These are phyloP conservation scores for Nicotiana tomentosiformis DNA, from an alignment of 257 asterid species.

Conservation along the genomic window DNA sequence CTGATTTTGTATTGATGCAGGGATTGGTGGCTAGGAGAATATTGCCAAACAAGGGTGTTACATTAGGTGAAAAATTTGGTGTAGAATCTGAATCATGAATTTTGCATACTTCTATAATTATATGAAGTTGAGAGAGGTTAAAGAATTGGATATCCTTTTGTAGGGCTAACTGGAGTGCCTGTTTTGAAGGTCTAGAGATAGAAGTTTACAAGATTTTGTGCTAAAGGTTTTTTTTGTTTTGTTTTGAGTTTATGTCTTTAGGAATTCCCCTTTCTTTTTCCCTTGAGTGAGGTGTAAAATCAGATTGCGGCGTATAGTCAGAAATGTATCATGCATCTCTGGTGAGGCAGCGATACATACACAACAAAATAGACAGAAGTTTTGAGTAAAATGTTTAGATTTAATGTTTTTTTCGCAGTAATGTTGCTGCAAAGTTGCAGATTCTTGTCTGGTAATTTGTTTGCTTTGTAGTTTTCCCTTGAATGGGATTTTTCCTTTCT, in stretches of 20 bases:
- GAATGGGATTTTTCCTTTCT: constrained; percentile 2
- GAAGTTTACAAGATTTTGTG: constrained; percentile 20
- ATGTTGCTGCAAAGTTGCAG: constrained; percentile 15
- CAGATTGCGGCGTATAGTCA: constrained; percentile 24
- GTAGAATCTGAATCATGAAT: constrained; percentile 24
- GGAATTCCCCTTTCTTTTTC: constrained; percentile 11
- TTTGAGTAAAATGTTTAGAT: constrained; percentile 4
- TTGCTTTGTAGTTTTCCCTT: neutral
- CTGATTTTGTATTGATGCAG: constrained; percentile 12
- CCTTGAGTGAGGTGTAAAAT: constrained; percentile 22
- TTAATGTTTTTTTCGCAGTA: neutral
- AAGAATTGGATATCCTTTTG: constrained; percentile 16
- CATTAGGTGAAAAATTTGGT: constrained; percentile 10
- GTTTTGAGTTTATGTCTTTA: constrained; percentile 12
- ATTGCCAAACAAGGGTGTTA: constrained; percentile 2
- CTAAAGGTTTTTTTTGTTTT: neutral
- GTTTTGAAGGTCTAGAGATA: constrained; percentile 21
- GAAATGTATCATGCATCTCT: constrained; percentile 23
- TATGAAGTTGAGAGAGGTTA: constrained; percentile 9
- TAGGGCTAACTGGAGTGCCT: constrained; percentile 22
- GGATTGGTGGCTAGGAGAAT: constrained; percentile 17
- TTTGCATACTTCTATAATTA: constrained; percentile 19
- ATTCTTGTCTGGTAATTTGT: neutral
- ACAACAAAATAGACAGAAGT: neutral
- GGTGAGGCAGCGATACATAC: constrained; percentile 16